Evolutionary conservation across 352 stramenopile species (phyloP).

Genomic region (Phytophthora tubulina): DNA sequence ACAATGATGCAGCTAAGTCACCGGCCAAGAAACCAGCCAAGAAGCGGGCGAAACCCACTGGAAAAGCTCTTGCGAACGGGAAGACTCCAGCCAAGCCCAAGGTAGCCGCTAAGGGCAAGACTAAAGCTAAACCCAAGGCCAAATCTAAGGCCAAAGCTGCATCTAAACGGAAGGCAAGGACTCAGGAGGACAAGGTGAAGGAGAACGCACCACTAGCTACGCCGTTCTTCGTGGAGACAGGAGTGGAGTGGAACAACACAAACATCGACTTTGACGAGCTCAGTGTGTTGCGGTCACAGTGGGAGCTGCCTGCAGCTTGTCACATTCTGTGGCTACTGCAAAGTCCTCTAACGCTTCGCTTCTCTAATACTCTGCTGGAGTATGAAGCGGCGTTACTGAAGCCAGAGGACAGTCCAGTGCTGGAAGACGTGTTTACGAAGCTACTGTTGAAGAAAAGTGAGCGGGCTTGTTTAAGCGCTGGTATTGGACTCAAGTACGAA

Average conservation of each 20-base stretch:
- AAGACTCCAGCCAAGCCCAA: constrained; percentile 24
- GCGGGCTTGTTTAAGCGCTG: constrained; percentile 73
- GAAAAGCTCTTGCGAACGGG: constrained; percentile 31
- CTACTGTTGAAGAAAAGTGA: constrained; percentile 87
- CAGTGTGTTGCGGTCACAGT: constrained; percentile 62
- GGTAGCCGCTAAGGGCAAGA: constrained; percentile 15
- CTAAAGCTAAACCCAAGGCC: constrained; percentile 29
- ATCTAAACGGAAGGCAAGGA: constrained; percentile 71
- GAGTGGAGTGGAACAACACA: constrained; percentile 71
- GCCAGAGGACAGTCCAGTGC: constrained; percentile 69
- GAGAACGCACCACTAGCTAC: constrained; percentile 66
- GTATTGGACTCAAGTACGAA: constrained; percentile 87
- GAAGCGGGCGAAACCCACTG: constrained; percentile 42
- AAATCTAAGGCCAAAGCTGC: constrained; percentile 46
- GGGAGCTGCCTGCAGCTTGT: constrained; percentile 81
- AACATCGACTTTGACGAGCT: constrained; percentile 86
- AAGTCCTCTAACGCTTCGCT: constrained; percentile 78
- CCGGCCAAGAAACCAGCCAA: constrained; percentile 28
- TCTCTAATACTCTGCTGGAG: constrained; percentile 82
- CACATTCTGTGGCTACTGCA: constrained; percentile 90
- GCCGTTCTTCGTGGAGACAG: constrained; percentile 80
- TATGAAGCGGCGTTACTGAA: constrained; percentile 85
- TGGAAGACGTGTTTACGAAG: constrained; percentile 90
- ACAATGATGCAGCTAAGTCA: constrained; percentile 1
- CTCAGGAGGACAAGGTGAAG: constrained; percentile 59